Evolutionary conservation across 2,329 filamentous ascomycete species (phyloP), one percentile per base, ranked within the genome.

Genomic region (Xylaria sp.): DNA sequence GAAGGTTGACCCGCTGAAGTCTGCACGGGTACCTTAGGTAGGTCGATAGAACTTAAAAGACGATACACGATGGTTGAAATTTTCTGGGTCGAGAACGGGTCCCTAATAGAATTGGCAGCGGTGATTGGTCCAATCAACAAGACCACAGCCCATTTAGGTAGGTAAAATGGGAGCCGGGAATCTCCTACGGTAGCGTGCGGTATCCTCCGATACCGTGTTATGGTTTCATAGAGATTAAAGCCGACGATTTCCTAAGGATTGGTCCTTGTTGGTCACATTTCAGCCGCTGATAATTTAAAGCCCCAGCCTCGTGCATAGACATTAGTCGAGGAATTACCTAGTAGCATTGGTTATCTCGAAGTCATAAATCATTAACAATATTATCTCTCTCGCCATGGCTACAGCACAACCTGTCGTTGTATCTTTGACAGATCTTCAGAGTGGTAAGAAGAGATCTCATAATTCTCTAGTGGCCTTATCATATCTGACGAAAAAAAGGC

Each of bases 381-480:
- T 55, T n/a, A 57, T 58, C 23, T 10, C 25, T 60, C 54, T 54
- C 32, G 75, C 44, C 32, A 87, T 86, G 85, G 79, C 82, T 18
- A 79, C 82, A 57, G 86, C 87, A 8, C 82, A 88, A 67, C 85
- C 87, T 27, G 85, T 90, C 16, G 87, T 88, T 0, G 88, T 91
- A 21, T 90, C 87, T 50, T 81, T 91, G n/a, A 77, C 86, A 32
- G 88, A 91, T 70, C 83, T 91, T 47, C 83, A 87, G 73, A 84
- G 82, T 73, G 87, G 88, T 89, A 82, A 74, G 81, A 75, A 70
- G 63, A 51, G 29, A 18, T 21, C 35, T 12, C 5, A 21, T n/a
- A 47, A 55, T 25, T 23, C 12, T 27, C 4, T 13, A 2, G 12
- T 21, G n/a, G 21, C 23, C 12, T 29, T 63, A 44, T 47, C 23